Evolutionary conservation across 2,329 filamentous ascomycete species (phyloP), one percentile per base, ranked within the genome.

Genomic region (Dendrostoma leiphaemia): DNA sequence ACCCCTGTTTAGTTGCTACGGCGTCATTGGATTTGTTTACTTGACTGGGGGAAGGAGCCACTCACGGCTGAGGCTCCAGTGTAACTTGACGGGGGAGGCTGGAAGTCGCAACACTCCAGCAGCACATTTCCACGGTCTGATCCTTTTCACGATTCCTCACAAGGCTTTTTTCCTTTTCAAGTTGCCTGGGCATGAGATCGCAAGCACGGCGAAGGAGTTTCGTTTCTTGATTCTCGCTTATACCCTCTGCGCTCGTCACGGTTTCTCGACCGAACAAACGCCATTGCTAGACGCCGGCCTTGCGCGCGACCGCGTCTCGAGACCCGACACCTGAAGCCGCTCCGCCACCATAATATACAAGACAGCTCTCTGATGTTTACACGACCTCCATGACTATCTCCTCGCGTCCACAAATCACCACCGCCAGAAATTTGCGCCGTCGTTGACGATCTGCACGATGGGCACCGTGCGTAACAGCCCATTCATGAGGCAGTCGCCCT

Each of bases 391-490:
- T 53, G 38, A 51, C 48, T 51, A 55, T 31, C 37, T 40, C 17
- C 38, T n/a, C 21, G 48, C 41, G 45, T 32, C 24, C 49, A 21
- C 48, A 5, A 38, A 17, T 19, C 19, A 53, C 29, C 13, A 37
- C 35, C 17, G 13, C 23, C 24, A 37, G 26, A 48, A 29, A 4
- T 24, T 13, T 23, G 9, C 26, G 32, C 23, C 37, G 10, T 19
- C 38, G 23, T 23, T 40, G 23, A 43, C 53, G 47, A 15, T 28
- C 31, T 38, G 15, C 40, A 50, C 41, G 6, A 59, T 59, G 57
- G 57, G 57, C 70, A 83, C 86, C 62, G 82, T 87, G 68, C 89
- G 91, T 65, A 89, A 85, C 68, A 93, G 90, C 73, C 89, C 90
- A 15, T 95, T 96, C 68, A 79, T 81, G 57, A 83, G 90, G 66